phyloP scores from a whole-genome alignment of 108 stramenopile species.

The Skeletonema marinoi region DNA sequence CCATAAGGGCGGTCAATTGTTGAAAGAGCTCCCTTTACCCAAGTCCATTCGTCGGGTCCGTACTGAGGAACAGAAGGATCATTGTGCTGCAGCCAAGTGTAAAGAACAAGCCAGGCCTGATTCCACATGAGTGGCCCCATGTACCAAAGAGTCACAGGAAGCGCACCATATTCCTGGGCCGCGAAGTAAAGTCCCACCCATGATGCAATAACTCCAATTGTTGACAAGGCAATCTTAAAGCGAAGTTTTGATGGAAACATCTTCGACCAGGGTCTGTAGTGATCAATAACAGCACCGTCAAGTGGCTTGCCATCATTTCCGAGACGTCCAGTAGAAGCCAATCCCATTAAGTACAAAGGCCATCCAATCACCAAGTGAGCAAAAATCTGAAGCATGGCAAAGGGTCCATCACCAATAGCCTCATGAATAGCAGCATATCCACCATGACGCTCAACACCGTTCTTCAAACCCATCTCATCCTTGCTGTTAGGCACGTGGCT shows the following conservation, averaged over 20 bases:
- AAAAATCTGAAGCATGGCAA: slow-evolving; percentile 90
- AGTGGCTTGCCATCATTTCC: slow-evolving; percentile 69
- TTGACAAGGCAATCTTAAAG: slow-evolving; percentile 83
- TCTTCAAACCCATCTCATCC: slow-evolving; percentile 78
- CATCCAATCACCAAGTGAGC: slow-evolving; percentile 87
- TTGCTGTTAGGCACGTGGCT: slow-evolving; percentile 75
- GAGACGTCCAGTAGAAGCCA: slow-evolving; percentile 82
- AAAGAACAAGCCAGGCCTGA: slow-evolving; percentile 97
- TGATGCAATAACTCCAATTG: slow-evolving; percentile 68
- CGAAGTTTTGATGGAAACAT: slow-evolving; percentile 88
- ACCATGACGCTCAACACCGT: slow-evolving; percentile 59
- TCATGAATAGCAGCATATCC: slow-evolving; percentile 86
- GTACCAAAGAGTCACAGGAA: slow-evolving; percentile 93
- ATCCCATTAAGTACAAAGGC: slow-evolving; percentile 88
- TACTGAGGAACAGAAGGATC: slow-evolving; percentile 98
- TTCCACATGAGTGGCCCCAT: slow-evolving; percentile 91
- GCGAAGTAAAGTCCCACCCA: slow-evolving; percentile 46
- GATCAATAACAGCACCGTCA: slow-evolving; percentile 78
- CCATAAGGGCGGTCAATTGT: slow-evolving; percentile 98
- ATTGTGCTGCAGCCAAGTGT: slow-evolving; percentile 99
- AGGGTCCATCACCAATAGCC: slow-evolving; percentile 88
- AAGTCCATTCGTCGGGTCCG: slow-evolving; percentile 95
- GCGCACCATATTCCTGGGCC: slow-evolving; percentile 61
- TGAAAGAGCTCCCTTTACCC: slow-evolving; percentile 95
- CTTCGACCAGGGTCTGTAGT: slow-evolving; percentile 85